Conservation (phyloP, 345 rosid species). For the Nasturtium officinale region DNA sequence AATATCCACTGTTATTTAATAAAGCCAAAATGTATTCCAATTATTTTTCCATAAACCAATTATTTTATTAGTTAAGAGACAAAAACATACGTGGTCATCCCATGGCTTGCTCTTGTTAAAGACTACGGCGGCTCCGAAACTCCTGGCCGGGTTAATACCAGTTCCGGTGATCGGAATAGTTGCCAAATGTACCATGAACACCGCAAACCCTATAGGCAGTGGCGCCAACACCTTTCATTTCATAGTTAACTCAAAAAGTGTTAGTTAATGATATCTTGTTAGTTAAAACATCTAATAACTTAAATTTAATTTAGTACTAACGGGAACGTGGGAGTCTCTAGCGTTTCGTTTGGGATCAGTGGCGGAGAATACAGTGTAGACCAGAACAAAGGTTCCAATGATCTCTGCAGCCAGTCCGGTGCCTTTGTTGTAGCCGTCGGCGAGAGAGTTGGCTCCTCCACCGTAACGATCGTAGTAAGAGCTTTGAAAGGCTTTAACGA, state of each 20-base stretch:
- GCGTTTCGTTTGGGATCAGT: conserved; percentile 70
- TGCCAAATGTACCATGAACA: conserved; percentile 91
- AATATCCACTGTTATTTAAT: conserved; percentile 58
- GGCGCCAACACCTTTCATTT: conserved; percentile 80
- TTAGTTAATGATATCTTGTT: too few species aligned
- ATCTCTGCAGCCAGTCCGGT: conserved; percentile 70
- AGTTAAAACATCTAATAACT: too few species aligned
- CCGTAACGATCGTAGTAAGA: conserved; percentile 55
- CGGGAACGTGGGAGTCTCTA: conserved; percentile 69
- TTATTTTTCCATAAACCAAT: background rate
- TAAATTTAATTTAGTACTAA: conserved; percentile 23
- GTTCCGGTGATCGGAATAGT: conserved; percentile 96
- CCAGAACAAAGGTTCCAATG: conserved; percentile 66
- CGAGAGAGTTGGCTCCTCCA: conserved; percentile 63
- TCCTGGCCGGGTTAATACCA: conserved; percentile 95
- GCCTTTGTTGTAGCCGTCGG: conserved; percentile 59
- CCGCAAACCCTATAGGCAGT: conserved; percentile 94
- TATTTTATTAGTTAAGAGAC: too few species aligned
- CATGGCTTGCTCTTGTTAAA: conserved; percentile 72
- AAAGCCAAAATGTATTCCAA: background rate
- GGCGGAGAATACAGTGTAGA: conserved; percentile 68
- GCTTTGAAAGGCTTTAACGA: conserved; percentile 63
- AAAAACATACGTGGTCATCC: conserved; percentile 76
- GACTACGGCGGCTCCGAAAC: conserved; percentile 93
- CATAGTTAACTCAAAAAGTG: background rate